Conservation (phyloP, 805 yeast genomes). For the Candida caryicola region DNA sequence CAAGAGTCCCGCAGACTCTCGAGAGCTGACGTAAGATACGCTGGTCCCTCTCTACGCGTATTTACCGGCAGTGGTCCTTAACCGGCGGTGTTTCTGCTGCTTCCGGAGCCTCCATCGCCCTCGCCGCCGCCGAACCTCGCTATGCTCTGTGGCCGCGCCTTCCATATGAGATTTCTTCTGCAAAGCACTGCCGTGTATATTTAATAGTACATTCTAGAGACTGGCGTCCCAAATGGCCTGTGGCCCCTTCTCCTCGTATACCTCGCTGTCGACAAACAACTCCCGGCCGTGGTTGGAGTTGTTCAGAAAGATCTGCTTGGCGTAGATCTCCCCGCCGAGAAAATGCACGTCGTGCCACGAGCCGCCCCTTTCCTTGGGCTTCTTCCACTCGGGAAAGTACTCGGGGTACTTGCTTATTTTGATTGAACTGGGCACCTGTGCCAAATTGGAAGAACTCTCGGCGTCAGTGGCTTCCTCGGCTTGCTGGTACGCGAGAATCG, state of each 20-base stretch:
- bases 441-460: conserved; percentile 26
- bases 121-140: conserved; percentile 27
- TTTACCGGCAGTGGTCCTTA: too few species aligned
- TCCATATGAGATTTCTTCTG: not conserved
- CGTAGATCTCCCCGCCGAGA: conserved; percentile 82
- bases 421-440: conserved; percentile 80
- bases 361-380: conserved; percentile 47
- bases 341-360: conserved; percentile 72
- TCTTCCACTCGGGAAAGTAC: conserved; percentile 92
- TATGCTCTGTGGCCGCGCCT: conserved; percentile 31
- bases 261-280: conserved; percentile 63
- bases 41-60: too few species aligned
- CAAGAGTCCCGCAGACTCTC: too few species aligned
- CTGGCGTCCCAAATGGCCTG: conserved; percentile 70
- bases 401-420: conserved; percentile 75
- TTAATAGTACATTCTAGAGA: conserved; percentile 8
- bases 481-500: conserved; percentile 43
- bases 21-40: too few species aligned
- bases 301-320: conserved; percentile 76
- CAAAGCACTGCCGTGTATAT: too few species aligned
- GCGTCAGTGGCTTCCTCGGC: conserved; percentile 32
- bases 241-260: conserved; percentile 79
- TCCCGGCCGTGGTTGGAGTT: conserved; percentile 55
- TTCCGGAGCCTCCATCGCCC: too few species aligned
- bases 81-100: too few species aligned